Conservation (phyloP, 495 filamentous ascomycete genomes). For the Daldinia childiae region DNA sequence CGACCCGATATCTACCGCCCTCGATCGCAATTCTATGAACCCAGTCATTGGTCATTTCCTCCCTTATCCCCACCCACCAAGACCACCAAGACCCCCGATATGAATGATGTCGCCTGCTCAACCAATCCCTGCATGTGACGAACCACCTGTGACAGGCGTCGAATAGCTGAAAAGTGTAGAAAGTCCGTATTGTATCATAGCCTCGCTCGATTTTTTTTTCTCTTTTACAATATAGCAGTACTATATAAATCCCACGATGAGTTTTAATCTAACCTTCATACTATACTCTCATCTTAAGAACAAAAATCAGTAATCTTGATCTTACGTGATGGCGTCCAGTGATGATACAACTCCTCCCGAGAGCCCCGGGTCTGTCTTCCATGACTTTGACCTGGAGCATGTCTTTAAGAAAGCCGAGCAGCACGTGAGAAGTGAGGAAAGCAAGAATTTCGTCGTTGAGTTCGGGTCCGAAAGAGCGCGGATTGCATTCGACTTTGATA, state of each 20-base stretch:
- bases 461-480: slow-evolving; percentile 72
- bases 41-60: slow-evolving; percentile 3
- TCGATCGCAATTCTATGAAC: neutral
- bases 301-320: slow-evolving; percentile 3
- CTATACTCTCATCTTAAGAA: neutral
- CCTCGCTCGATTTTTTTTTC: neutral
- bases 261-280: neutral
- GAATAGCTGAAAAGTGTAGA: slow-evolving; percentile 12
- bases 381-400: slow-evolving; percentile 63
- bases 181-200: slow-evolving; percentile 9
- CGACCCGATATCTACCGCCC: slow-evolving; percentile 18
- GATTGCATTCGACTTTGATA: slow-evolving; percentile 67
- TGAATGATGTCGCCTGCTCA: slow-evolving; percentile 43
- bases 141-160: slow-evolving; percentile 18
- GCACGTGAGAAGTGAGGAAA: slow-evolving; percentile 51
- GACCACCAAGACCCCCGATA: slow-evolving; percentile 25
- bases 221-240: slow-evolving; percentile 1
- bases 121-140: slow-evolving; percentile 18
- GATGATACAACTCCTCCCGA: slow-evolving; percentile 3
- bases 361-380: slow-evolving; percentile 50
- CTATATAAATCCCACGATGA: slow-evolving; percentile 2
- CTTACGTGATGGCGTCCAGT: slow-evolving; percentile 22
- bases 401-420: slow-evolving; percentile 56
- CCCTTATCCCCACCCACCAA: slow-evolving; percentile 37
- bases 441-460: slow-evolving; percentile 74